Evolutionary conservation across 371 early-diverging fungal genomes (phyloP), one percentile per base, ranked within the genome.

Genomic region (Umbelopsis sp.): DNA sequence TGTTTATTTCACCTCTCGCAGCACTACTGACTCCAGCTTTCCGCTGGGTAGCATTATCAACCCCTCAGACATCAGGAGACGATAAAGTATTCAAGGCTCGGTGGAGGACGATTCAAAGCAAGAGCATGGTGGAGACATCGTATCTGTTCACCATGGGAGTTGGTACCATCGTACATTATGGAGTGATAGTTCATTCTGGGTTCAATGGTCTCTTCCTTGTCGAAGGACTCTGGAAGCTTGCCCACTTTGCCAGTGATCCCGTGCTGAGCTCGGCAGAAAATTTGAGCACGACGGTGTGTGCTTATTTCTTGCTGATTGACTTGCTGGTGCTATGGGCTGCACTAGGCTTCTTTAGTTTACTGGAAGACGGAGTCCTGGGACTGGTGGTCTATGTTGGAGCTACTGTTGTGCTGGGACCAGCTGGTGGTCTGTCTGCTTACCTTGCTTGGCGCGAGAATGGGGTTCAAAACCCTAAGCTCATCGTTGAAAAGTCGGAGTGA

Each of bases 31-130:
- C 35, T 57, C 57, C 57, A 57, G 18, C 32, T 6, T 35, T 57
- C 35, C 35, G 18, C 7, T 57, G 57, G 57, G 57, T 57, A 29
- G 57, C 57, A 8, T 35, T 57, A 35, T 14, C 57, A 37, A 57
- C 57, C 4, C 57, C 57, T 4, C 57, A 57, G 35, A 57, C 37
- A 8, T 57, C 57, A 1, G 57, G 57, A 11, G 57, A 57, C 35
- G 57, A 57, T 35, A 57, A 57, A 35, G 37, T 57, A 12, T 57
- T 57, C 35, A 57, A 57, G 35, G 57, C 57, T 35, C 29, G 57
- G n/a, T 57, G 57, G 57, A 57, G 57, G 32, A 29, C 29, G 14
- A 57, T 57, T 35, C 57, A 57, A 18, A 57, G 57, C 16, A 57
- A 57, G 35, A 57, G 57, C n/a, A 57, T 35, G 35, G 57, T 57